These are phyloP conservation scores for Rhynchospora breviuscula DNA, from an alignment of 176 grass and related monocot species.

Conservation along the genomic window DNA sequence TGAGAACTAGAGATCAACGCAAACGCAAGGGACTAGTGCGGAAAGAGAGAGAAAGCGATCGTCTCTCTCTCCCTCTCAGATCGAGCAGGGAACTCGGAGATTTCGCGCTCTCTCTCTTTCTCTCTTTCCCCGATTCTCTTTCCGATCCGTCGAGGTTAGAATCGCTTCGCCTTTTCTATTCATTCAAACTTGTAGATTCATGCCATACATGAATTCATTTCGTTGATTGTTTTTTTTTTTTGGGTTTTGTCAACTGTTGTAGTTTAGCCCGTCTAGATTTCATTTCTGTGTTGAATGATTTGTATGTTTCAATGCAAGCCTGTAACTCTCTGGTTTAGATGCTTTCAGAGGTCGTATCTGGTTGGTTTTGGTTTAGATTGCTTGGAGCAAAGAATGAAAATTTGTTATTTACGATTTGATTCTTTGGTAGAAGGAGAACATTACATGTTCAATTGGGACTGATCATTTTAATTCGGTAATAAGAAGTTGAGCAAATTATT, in stretches of 20 bases:
- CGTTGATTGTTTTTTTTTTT: not conserved
- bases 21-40: not conserved
- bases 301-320: not conserved
- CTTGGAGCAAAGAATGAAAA: not conserved
- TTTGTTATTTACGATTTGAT: not conserved
- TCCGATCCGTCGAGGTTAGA: not conserved
- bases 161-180: not conserved
- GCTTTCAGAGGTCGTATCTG: not conserved
- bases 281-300: not conserved
- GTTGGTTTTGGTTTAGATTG: not conserved
- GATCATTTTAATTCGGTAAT: not conserved
- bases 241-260: not conserved
- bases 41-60: slow-evolving; percentile 23
- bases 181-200: not conserved
- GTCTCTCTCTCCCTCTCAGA: not conserved
- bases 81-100: slow-evolving; percentile 7
- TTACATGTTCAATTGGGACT: not conserved
- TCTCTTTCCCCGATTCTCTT: slow-evolving; percentile 1
- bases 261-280: not conserved
- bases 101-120: slow-evolving; percentile 19
- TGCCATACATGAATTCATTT: not conserved
- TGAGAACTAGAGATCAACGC: slow-evolving; percentile 14
- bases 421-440: too few species aligned
- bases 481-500: not conserved
- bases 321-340: not conserved